phyloP scores from a whole-genome alignment of 345 rosid genomes.

The Diplotaxis tenuifolia region DNA sequence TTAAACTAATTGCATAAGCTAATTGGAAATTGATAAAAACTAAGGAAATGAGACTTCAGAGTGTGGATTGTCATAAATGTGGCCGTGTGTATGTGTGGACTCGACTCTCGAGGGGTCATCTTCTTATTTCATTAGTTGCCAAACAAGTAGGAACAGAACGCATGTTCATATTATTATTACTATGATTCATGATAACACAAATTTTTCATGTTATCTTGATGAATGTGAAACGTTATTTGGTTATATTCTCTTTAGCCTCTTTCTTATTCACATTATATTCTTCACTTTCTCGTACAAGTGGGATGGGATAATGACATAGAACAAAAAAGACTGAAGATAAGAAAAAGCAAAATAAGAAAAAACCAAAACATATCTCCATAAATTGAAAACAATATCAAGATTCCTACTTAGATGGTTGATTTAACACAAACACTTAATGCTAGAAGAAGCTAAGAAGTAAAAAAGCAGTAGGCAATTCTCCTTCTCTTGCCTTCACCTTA shows the following conservation, averaged over 20 bases:
- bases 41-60: constrained; percentile 10
- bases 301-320: constrained; percentile 18
- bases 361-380: constrained; percentile 13
- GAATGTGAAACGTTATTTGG: constrained; percentile 21
- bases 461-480: constrained; percentile 39
- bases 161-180: constrained; percentile 20
- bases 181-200: not conserved
- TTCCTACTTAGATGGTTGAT: constrained; percentile 21
- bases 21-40: not conserved
- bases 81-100: constrained; percentile 36
- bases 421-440: constrained; percentile 28
- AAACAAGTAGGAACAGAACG: constrained; percentile 23
- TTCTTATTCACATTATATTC: constrained; percentile 36
- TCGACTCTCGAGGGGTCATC: constrained; percentile 26
- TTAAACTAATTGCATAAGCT: constrained; percentile 8
- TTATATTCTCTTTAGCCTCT: constrained; percentile 26
- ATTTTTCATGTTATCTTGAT: constrained; percentile 29
- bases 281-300: constrained; percentile 24
- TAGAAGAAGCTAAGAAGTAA: constrained; percentile 20
- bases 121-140: constrained; percentile 20
- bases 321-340: not conserved
- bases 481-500: constrained; percentile 44
- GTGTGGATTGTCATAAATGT: constrained; percentile 27
- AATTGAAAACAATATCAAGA: constrained; percentile 30
- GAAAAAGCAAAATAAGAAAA: not conserved